phyloP scores from a whole-genome alignment of 306 rosid species.

The Quercus cerris region DNA sequence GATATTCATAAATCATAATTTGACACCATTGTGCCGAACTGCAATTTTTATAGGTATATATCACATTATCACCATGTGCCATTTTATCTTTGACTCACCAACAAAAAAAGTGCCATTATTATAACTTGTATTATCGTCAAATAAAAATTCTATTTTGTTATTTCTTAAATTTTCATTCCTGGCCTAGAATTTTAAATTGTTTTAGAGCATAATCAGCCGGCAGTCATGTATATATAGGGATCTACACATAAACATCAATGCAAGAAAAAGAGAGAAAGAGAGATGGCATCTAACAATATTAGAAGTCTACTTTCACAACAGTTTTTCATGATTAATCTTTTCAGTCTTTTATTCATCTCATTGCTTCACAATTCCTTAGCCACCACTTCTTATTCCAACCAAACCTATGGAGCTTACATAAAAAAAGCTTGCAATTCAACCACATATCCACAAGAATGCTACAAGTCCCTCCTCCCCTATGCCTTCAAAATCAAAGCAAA shows the following conservation, averaged over 20 bases:
- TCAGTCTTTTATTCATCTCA: constrained; percentile 23
- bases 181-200: background rate
- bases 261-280: constrained; percentile 4
- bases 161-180: background rate
- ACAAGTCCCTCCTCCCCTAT: constrained; percentile 36
- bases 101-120: too few relatives aligned
- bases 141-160: background rate
- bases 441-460: constrained; percentile 33
- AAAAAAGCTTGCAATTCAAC: constrained; percentile 30
- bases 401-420: constrained; percentile 25
- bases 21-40: too few relatives aligned
- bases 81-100: too few relatives aligned
- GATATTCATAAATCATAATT: too few relatives aligned
- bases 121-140: background rate
- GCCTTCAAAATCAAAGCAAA: constrained; percentile 29
- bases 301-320: background rate
- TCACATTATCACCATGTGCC: too few relatives aligned
- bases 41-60: too few relatives aligned
- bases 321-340: constrained; percentile 9
- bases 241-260: background rate
- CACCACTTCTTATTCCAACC: background rate
- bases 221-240: constrained; percentile 28
- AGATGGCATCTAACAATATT: constrained; percentile 15
- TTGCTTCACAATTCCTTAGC: constrained; percentile 11
- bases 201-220: background rate